Base-by-base conservation (phyloP, 768 basidiomycete species). In the Sporobolomyces roseus region DNA sequence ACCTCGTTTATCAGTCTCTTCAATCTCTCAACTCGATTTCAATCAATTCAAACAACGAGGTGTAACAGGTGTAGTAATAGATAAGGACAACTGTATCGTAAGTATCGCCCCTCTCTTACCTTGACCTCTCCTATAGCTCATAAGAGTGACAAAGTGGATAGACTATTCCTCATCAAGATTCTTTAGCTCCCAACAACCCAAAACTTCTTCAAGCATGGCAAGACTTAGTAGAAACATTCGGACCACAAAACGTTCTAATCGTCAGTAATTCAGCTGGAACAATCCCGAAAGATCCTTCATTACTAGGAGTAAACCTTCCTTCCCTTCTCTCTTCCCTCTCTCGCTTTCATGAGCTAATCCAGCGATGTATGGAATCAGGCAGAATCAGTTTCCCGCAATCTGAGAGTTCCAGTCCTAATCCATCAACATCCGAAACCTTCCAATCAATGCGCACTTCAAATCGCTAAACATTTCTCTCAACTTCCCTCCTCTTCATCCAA, bases 1-100 rank as follows among this genome's bases (percentile, higher is more conserved):
- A 35, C 71, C 71, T 0, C 29, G 41, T 1, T 41, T 72, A 19
- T 17, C 21, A 8, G 63, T 65, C 2, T 36, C 50, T 5, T 64
- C 63, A 49, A 90, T 93, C 74, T 88, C 90, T 82, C 83, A 87
- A 72, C 82, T 93, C 75, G 85, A 93, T 78, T 92, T 91, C 81
- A 73, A 74, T 13, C 85, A 85, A 43, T 81, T 98, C 45, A 83
- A 83, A 64, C 81, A 82, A 64, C 85, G 86, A 12, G 92, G 93
- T 7, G 93, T 91, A 77, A 84, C 86, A 52, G 92, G 89, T n/a
- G 90, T 88, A 4, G 86, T 99, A 2, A 88, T 98, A 73, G 94
- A 98, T 83, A 97, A 98, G 80, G 94, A 99, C 77, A 98, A 99
- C 75, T 98, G 94, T 76, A 80, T 98, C 72, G 94, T 91, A 71